Evolutionary conservation across 2,329 filamentous ascomycete species (phyloP).

Genomic region (Zasmidium citrigriseum): DNA sequence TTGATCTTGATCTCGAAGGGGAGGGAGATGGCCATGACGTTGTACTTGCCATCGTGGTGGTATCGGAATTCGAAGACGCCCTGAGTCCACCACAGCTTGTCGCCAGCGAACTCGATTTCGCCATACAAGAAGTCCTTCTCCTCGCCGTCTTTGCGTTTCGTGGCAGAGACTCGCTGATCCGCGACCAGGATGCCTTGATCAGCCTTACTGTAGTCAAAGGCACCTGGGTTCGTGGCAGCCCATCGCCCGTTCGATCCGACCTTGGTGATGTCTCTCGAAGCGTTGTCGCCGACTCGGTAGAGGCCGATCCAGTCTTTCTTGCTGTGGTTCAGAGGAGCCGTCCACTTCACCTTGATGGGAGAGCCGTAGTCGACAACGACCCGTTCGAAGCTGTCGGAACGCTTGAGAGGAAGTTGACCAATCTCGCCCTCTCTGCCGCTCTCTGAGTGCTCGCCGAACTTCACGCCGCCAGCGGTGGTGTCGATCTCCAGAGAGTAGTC

Average conservation of each 20-base stretch:
- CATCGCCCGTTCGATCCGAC: conserved; percentile 86
- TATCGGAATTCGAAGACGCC: conserved; percentile 97
- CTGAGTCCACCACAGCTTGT: conserved; percentile 96
- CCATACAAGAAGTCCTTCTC: conserved; percentile 67
- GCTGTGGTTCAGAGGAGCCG: conserved; percentile 80
- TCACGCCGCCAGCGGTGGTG: conserved; percentile 53
- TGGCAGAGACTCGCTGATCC: conserved; percentile 59
- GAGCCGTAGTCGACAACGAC: conserved; percentile 85
- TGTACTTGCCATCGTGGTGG: conserved; percentile 89
- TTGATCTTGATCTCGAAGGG: conserved; percentile 88
- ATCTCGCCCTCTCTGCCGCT: conserved; percentile 73
- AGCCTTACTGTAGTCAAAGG: conserved; percentile 73
- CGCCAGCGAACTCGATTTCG: conserved; percentile 83
- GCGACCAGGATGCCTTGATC: conserved; percentile 75
- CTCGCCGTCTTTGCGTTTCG: conserved; percentile 47
- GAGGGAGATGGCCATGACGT: conserved; percentile 89
- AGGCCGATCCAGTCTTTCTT: conserved; percentile 94
- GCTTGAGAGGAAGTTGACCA: conserved; percentile 65
- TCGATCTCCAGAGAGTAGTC: conserved; percentile 77
- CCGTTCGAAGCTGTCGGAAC: conserved; percentile 66
- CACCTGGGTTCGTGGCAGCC: conserved; percentile 75
- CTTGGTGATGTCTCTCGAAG: conserved; percentile 78
- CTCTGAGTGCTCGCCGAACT: conserved; percentile 49
- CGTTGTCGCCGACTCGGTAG: conserved; percentile 94
- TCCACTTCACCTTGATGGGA: conserved; percentile 88